Conservation (phyloP, 2,329 filamentous ascomycete species). For the Ramularia endophylla region DNA sequence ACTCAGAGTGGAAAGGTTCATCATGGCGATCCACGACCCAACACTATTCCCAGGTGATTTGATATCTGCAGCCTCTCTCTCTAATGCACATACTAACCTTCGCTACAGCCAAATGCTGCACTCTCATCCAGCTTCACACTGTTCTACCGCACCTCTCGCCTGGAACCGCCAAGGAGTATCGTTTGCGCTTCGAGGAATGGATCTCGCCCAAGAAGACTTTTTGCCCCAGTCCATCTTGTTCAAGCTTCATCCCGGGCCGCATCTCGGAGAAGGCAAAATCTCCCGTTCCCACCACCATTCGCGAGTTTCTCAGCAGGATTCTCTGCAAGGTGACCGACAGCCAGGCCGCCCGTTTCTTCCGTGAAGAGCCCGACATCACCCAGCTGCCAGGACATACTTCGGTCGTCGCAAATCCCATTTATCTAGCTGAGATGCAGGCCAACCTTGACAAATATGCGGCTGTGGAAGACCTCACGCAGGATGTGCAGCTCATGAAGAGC, state of each 20-base stretch:
- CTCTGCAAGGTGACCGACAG: conserved; percentile 6
- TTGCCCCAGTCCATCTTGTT: conserved; percentile 45
- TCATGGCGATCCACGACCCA: conserved; percentile 34
- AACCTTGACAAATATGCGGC: conserved; percentile 10
- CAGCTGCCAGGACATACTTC: conserved; percentile 4
- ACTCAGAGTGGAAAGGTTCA: conserved; percentile 31
- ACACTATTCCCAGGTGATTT: conserved; percentile 41
- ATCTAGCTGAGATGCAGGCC: conserved; percentile 9
- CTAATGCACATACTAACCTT: no score
- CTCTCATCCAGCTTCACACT: conserved; percentile 38
- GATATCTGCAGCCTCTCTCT: no score
- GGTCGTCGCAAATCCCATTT: conserved; percentile 6
- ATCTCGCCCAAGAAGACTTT: conserved; percentile 41
- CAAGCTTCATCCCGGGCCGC: conserved; percentile 41
- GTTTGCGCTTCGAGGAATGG: conserved; percentile 45
- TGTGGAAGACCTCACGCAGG: conserved; percentile 6
- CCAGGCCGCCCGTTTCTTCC: conserved; percentile 17
- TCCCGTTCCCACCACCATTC: not conserved
- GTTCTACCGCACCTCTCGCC: conserved; percentile 31
- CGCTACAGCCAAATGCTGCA: conserved; percentile 38
- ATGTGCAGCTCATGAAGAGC: conserved; percentile 9
- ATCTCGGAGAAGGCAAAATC: conserved; percentile 16
- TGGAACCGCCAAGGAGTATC: conserved; percentile 35
- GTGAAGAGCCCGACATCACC: conserved; percentile 6
- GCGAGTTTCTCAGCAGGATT: conserved; percentile 5